Evolutionary conservation across 441 rosid species (phyloP), one percentile per base, ranked within the genome.

Genomic region (Kokia cookei): DNA sequence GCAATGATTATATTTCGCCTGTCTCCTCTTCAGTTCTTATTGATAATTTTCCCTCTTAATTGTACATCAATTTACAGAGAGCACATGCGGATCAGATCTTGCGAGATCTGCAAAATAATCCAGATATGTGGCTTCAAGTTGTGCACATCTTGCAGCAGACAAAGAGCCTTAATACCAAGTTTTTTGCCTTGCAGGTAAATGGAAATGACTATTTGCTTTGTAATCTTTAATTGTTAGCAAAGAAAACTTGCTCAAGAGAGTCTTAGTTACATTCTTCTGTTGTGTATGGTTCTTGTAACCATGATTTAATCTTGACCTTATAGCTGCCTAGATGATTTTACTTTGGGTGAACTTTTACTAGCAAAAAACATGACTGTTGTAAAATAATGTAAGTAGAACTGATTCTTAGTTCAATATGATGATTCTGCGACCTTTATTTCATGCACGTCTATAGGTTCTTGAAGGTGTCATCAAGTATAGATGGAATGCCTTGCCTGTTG

Each of bases 61-160:
- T 73, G 26, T 35, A 13, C 74, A 42, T 76, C 76, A 77, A 45
- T 60, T 65, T 2, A 14, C 80, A 97, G 99, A 93, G 99, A 78
- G 88, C 94, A 61, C 96, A 97, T 51, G 99, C 99, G 0, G 99
- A 97, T 80, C 91, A 92, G 77, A 89, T 97, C 77, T 86, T 97
- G 88, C 97, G 97, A 86, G 99, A 94, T 63, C 80, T 94, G 84
- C 99, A 97, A 82, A 90, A 86, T 70, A 97, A 94, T 82, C 97
- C 94, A 48, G 98, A 97, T 75, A 94, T 88, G 91, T 97, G 99
- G 99, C 98, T 94, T 43, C 99, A 97, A 82, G 99, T 97, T 68
- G 99, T 93, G 76, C 99, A 91, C 77, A 86, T 94, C 76, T 84
- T 97, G 45, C 99, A 93, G 80, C 87, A 82, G 53, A 88, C 99